phyloP scores from a whole-genome alignment of 2,329 filamentous ascomycete species.

The Stagonosporopsis chrysanthemi region DNA sequence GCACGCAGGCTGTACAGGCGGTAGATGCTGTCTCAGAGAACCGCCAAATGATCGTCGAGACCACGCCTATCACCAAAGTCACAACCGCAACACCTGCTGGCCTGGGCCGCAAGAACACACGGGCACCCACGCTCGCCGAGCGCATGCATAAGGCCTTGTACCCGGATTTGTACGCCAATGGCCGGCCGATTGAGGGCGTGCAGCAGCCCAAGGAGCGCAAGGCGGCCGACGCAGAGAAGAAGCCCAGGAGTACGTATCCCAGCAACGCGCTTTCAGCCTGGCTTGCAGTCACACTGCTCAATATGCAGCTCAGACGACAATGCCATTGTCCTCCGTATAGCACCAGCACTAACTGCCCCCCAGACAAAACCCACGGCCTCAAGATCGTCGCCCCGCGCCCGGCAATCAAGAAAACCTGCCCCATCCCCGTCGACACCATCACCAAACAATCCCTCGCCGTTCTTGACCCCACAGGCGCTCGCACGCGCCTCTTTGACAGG shows the following conservation, averaged over 20 bases:
- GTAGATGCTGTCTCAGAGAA: slow-evolving; percentile 15
- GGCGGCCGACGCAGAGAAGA: slow-evolving; percentile 6
- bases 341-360: slow-evolving; percentile 9
- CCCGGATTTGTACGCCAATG: slow-evolving; percentile 21
- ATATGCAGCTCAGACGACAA: too few species aligned
- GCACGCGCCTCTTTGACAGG: slow-evolving; percentile 80
- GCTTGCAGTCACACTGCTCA: not conserved
- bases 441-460: slow-evolving; percentile 72
- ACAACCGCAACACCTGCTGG: not conserved
- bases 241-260: slow-evolving; percentile 19
- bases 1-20: slow-evolving; percentile 30
- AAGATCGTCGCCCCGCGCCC: slow-evolving; percentile 61
- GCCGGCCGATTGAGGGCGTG: slow-evolving; percentile 8
- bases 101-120: not conserved
- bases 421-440: slow-evolving; percentile 73
- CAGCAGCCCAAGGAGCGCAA: slow-evolving; percentile 7
- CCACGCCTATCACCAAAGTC: slow-evolving; percentile 7
- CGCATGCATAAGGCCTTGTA: slow-evolving; percentile 33
- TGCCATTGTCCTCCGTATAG: not conserved
- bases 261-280: not conserved
- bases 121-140: slow-evolving; percentile 17
- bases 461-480: slow-evolving; percentile 85
- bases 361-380: slow-evolving; percentile 46
- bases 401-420: slow-evolving; percentile 63
- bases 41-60: slow-evolving; percentile 20